phyloP scores from a whole-genome alignment of 1,284 basidiomycete species.

The Rhodotorula glutinis region DNA sequence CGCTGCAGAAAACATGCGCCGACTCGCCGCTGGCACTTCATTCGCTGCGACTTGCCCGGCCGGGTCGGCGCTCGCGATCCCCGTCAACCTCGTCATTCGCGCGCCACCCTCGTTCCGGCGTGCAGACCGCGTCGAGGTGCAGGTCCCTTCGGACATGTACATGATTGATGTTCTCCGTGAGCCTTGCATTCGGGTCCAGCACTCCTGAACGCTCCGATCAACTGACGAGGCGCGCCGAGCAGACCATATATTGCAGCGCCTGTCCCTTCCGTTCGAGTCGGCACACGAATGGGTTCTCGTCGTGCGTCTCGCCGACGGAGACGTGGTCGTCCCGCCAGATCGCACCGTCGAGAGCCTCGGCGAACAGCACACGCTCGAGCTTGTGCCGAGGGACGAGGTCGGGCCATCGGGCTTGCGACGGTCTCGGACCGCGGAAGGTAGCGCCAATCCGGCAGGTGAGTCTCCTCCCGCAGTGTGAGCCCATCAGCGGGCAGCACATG shows the following conservation, averaged over 20 bases:
- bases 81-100: constrained; percentile 28
- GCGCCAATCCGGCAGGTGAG: neutral
- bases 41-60: constrained; percentile 7
- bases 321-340: constrained; percentile 75
- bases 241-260: too few relatives aligned
- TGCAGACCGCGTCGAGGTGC: constrained; percentile 41
- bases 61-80: constrained; percentile 15
- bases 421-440: neutral
- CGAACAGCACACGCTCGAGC: constrained; percentile 62
- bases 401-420: constrained; percentile 44
- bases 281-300: too few relatives aligned
- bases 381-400: constrained; percentile 76
- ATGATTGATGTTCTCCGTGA: constrained; percentile 88
- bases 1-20: constrained; percentile 53
- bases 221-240: too few relatives aligned
- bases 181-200: neutral
- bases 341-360: constrained; percentile 72
- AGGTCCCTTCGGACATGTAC: constrained; percentile 77
- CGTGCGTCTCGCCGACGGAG: too few relatives aligned
- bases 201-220: too few relatives aligned
- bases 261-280: too few relatives aligned
- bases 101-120: constrained; percentile 21
- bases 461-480: too few relatives aligned
- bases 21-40: neutral
- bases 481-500: too few relatives aligned